Conservation (phyloP, 768 basidiomycete genomes). For the Russula virescens region DNA sequence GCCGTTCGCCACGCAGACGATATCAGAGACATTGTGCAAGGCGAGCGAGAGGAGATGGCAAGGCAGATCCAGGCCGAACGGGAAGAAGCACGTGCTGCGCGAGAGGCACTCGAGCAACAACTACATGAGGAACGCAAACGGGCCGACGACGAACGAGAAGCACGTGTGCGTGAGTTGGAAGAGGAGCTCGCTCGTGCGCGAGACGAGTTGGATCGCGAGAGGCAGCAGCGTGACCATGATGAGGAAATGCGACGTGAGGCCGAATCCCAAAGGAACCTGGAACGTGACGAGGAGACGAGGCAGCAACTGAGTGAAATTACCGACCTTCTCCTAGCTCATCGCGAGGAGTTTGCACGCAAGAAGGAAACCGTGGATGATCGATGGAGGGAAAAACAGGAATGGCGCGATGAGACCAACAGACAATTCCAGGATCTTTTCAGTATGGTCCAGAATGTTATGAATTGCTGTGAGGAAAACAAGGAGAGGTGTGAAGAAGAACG, state of each 20-base stretch:
- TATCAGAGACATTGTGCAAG: slow-evolving; percentile 40
- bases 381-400: slow-evolving; percentile 54
- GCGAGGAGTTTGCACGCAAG: slow-evolving; percentile 54
- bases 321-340: slow-evolving; percentile 63
- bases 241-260: slow-evolving; percentile 59
- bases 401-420: slow-evolving; percentile 54
- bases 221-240: slow-evolving; percentile 48
- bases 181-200: slow-evolving; percentile 54
- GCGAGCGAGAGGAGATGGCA: slow-evolving; percentile 24
- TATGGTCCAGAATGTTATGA: slow-evolving; percentile 53
- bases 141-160: slow-evolving; percentile 45
- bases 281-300: slow-evolving; percentile 55
- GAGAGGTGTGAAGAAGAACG: slow-evolving; percentile 48
- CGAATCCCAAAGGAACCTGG: slow-evolving; percentile 49
- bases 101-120: slow-evolving; percentile 19
- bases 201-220: slow-evolving; percentile 59
- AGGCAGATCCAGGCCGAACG: slow-evolving; percentile 19
- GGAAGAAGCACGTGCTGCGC: slow-evolving; percentile 22
- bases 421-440: slow-evolving; percentile 52
- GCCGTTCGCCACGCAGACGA: slow-evolving; percentile 52
- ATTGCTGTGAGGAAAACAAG: slow-evolving; percentile 50
- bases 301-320: slow-evolving; percentile 66
- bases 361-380: slow-evolving; percentile 54
- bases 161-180: slow-evolving; percentile 54
- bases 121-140: slow-evolving; percentile 15